A percentile compares a stretch with the other conserved stretches of the same genome.
Conservation (phyloP, 2,329 filamentous ascomycete species). For the Tricladium varicosporioides region DNA sequence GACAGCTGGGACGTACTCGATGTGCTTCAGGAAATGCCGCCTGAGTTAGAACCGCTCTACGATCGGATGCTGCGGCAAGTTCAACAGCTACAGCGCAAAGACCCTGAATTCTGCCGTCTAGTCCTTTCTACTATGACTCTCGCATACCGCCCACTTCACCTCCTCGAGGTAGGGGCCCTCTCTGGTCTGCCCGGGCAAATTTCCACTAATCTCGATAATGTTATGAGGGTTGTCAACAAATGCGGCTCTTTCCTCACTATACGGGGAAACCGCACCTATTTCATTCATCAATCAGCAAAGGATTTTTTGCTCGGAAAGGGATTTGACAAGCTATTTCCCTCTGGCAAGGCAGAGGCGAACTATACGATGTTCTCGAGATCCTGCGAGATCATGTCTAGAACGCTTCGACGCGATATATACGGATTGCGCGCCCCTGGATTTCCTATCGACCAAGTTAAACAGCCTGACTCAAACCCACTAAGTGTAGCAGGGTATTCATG, state of each 20-base stretch:
- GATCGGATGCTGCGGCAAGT: neutral
- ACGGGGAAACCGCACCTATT: constrained; percentile 5
- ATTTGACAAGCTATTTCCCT: too few species aligned
- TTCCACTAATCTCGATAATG: neutral
- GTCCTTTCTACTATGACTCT: neutral
- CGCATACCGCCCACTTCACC: neutral
- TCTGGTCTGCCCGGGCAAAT: neutral
- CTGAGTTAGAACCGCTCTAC: neutral
- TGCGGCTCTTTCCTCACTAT: constrained; percentile 15
- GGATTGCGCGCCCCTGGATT: too few species aligned
- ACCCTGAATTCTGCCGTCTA: neutral
- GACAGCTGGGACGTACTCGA: neutral
- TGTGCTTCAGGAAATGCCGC: neutral
- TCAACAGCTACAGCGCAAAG: neutral
- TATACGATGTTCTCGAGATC: too few species aligned
- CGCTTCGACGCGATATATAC: too few species aligned
- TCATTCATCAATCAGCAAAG: constrained; percentile 15
- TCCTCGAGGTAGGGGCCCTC: neutral
- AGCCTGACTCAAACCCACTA: too few species aligned
- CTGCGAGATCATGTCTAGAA: too few species aligned
- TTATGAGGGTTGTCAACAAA: neutral
- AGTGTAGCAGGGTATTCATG: too few species aligned
- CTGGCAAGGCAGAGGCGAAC: too few species aligned
- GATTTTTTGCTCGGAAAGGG: constrained; percentile 7
- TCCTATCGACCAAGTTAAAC: too few species aligned